phyloP scores from a whole-genome alignment of 768 basidiomycete species.

The Coprinellus aureogranulatus region DNA sequence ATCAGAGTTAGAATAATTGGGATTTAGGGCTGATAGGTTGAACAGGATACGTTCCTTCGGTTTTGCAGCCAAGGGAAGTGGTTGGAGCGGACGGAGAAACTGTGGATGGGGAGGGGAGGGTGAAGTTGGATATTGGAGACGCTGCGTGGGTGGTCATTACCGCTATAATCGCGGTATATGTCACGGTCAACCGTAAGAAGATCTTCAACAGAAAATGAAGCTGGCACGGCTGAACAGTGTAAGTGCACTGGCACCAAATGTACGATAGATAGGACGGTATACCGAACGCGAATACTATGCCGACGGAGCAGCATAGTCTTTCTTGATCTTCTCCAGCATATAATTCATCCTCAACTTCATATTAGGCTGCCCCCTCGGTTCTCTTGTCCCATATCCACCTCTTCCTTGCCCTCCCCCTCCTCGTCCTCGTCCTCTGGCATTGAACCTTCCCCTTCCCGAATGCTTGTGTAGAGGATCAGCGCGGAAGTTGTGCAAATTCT shows the following conservation, averaged over 20 bases:
- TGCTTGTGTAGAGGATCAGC: slow-evolving; percentile 33
- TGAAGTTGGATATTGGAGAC: background rate
- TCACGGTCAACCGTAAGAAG: background rate
- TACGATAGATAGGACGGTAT: background rate
- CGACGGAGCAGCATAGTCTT: slow-evolving; percentile 29
- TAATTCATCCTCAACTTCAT: slow-evolving; percentile 89
- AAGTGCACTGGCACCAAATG: background rate
- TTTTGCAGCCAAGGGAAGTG: background rate
- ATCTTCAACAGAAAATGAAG: background rate
- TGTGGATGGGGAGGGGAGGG: background rate
- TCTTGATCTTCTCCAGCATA: slow-evolving; percentile 83
- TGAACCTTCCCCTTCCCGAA: background rate
- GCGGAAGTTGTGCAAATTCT: slow-evolving; percentile 58
- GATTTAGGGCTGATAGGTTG: too few relatives aligned
- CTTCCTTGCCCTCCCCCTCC: slow-evolving; percentile 12
- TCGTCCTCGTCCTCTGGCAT: slow-evolving; percentile 13
- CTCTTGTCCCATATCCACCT: slow-evolving; percentile 21
- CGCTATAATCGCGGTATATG: background rate
- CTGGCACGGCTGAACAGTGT: background rate
- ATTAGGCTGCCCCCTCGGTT: slow-evolving; percentile 48
- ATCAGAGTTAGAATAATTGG: too few relatives aligned
- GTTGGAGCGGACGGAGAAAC: background rate
- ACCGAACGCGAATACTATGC: background rate
- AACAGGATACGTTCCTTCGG: background rate
- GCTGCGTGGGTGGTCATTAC: background rate